These are phyloP conservation scores for Lanmaoa rubissima DNA, from an alignment of 768 basidiomycete species.

Conservation along the genomic window DNA sequence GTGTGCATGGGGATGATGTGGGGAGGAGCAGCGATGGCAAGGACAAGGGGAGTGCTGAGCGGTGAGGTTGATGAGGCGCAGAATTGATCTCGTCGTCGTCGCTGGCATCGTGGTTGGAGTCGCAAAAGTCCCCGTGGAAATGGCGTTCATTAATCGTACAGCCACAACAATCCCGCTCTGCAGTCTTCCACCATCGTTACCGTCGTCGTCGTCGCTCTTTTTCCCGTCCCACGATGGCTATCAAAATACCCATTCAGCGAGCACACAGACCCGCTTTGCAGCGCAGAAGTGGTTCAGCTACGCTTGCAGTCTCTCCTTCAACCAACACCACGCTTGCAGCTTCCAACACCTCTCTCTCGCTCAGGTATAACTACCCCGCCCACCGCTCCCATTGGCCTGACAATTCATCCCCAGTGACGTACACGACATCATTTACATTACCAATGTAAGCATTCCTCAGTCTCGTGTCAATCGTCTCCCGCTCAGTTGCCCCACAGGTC, in stretches of 20 bases:
- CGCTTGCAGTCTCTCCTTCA: conserved; percentile 23
- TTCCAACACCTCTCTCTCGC: conserved; percentile 15
- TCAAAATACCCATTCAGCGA: conserved; percentile 48
- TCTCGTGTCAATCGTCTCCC: background rate
- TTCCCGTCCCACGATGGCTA: conserved; percentile 32
- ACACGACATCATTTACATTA: conserved; percentile 76
- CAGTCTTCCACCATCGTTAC: too few relatives aligned
- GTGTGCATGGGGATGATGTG: conserved; percentile 29
- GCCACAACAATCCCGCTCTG: too few relatives aligned
- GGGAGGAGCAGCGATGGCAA: conserved; percentile 65
- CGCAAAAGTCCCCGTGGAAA: background rate
- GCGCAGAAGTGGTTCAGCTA: conserved; percentile 36
- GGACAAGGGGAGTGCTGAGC: conserved; percentile 75
- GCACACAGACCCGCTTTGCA: conserved; percentile 35
- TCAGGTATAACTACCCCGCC: conserved; percentile 15
- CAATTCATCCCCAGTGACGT: conserved; percentile 49
- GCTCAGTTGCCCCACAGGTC: conserved; percentile 43
- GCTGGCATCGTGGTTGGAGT: conserved; percentile 29
- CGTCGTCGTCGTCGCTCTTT: background rate
- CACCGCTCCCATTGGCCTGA: conserved; percentile 1
- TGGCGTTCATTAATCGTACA: too few relatives aligned
- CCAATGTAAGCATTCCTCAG: conserved; percentile 53
- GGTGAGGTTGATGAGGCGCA: conserved; percentile 68
- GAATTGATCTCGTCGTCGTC: conserved; percentile 59
- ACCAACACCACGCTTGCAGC: conserved; percentile 5